Evolutionary conservation across 2,329 filamentous ascomycete species (phyloP).

Genomic region (Fusarium mexicanum): DNA sequence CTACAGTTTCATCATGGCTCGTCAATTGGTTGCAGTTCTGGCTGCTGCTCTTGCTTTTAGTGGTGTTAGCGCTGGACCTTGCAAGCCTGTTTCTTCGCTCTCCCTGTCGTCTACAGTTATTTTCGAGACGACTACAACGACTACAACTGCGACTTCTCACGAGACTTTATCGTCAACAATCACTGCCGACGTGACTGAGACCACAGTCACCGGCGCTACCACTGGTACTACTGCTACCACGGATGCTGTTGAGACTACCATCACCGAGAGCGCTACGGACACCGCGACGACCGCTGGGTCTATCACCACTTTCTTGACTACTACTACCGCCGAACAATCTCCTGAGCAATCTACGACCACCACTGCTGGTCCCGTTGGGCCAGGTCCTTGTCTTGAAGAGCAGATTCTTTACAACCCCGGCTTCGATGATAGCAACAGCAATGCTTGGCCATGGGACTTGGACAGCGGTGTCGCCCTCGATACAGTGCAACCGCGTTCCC

Average conservation of each 20-base stretch:
- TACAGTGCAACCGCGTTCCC: neutral
- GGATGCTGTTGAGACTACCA: neutral
- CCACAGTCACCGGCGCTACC: neutral
- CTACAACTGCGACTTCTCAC: neutral
- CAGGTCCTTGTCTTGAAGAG: neutral
- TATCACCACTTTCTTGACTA: neutral
- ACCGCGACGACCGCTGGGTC: neutral
- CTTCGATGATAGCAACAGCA: neutral
- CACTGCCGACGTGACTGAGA: neutral
- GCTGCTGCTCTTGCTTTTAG: neutral
- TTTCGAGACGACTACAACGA: neutral
- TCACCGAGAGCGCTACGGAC: neutral
- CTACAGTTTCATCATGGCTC: neutral
- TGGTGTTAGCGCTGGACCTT: neutral
- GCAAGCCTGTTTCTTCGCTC: neutral
- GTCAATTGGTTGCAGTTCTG: neutral
- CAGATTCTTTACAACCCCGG: conserved; percentile 3
- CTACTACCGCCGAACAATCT: neutral
- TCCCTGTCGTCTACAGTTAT: neutral
- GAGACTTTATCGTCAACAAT: neutral
- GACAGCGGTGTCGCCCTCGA: neutral
- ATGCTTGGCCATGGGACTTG: neutral
- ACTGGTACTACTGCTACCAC: neutral
- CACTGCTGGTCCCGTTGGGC: neutral
- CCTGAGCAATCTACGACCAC: neutral